A percentile compares a stretch with the other conserved stretches of the same genome.
These are phyloP conservation scores for Hansenula sp. DNA, from an alignment of 1,139 yeast species.

Conservation along the genomic window DNA sequence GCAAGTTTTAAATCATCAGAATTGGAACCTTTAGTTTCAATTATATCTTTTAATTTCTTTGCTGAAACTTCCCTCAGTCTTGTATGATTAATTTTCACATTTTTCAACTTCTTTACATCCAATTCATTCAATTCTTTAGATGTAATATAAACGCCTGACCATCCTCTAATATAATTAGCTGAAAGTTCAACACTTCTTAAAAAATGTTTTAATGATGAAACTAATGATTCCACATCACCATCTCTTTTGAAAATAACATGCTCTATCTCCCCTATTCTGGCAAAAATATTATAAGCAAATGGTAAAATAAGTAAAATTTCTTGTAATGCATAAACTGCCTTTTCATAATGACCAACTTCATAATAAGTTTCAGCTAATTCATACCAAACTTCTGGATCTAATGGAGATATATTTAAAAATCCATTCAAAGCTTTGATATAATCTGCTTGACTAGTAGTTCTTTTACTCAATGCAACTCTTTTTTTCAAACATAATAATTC, in stretches of 20 bases:
- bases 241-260: slow-evolving; percentile 9
- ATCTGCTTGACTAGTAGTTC: slow-evolving; percentile 17
- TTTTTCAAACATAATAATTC: slow-evolving; percentile 33
- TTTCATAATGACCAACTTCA: slow-evolving; percentile 57
- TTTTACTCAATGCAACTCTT: slow-evolving; percentile 28
- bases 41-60: slow-evolving; percentile 29
- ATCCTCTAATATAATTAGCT: slow-evolving; percentile 62
- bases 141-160: slow-evolving; percentile 65
- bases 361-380: slow-evolving; percentile 66
- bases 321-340: slow-evolving; percentile 62
- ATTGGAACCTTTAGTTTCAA: slow-evolving; percentile 27
- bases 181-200: slow-evolving; percentile 73
- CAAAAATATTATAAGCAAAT: slow-evolving; percentile 66
- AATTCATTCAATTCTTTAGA: slow-evolving; percentile 25
- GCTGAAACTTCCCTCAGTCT: slow-evolving; percentile 30
- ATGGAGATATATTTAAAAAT: slow-evolving; percentile 39
- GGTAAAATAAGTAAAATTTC: slow-evolving; percentile 70
- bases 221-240: slow-evolving; percentile 7
- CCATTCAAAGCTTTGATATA: slow-evolving; percentile 25
- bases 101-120: slow-evolving; percentile 14
- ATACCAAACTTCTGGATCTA: slow-evolving; percentile 74
- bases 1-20: slow-evolving; percentile 30
- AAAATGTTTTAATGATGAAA: slow-evolving; percentile 42
- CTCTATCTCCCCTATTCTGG: slow-evolving; percentile 51
- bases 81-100: slow-evolving; percentile 16